A percentile compares a stretch with the other conserved stretches of the same genome.
Conservation (phyloP, 148 eudicot genomes). For the Arctostaphylos glauca region DNA sequence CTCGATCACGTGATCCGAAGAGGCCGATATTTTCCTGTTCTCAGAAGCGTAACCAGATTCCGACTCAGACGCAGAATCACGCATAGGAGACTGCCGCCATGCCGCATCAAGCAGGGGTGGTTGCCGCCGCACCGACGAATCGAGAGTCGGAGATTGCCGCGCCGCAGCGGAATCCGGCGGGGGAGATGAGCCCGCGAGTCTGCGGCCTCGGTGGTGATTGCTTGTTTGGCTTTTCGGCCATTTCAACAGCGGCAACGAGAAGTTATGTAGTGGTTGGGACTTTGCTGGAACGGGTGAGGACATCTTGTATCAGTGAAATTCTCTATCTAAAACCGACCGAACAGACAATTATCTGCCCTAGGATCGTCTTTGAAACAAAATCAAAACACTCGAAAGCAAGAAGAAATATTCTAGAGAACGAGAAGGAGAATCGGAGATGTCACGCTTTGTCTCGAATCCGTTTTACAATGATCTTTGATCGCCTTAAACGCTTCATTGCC, state of each 20-base stretch:
- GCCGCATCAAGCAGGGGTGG: constrained; percentile 3
- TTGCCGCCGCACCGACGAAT: constrained; percentile 9
- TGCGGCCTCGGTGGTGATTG: constrained; percentile 21
- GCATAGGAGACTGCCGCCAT: constrained; percentile 15
- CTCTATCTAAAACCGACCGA: background rate
- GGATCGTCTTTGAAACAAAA: background rate
- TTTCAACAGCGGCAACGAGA: constrained; percentile 30
- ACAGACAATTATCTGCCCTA: background rate
- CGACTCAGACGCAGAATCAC: constrained; percentile 17
- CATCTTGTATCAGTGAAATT: background rate
- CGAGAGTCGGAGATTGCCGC: constrained; percentile 16
- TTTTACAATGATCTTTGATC: background rate
- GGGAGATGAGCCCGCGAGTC: constrained; percentile 21
- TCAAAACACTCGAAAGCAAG: background rate
- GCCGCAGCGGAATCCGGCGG: constrained; percentile 15
- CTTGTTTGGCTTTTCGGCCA: constrained; percentile 24
- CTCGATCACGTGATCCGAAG: background rate
- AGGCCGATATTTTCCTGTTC: background rate
- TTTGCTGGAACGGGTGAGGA: constrained; percentile 36
- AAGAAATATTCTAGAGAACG: too few relatives aligned
- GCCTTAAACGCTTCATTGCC: constrained; percentile 5
- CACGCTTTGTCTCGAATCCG: background rate
- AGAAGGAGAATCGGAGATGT: background rate
- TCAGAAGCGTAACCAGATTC: constrained; percentile 12
- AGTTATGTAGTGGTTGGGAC: constrained; percentile 48